These are phyloP conservation scores for Polygonum aviculare DNA, from an alignment of 148 eudicot genomes.

Conservation along the genomic window DNA sequence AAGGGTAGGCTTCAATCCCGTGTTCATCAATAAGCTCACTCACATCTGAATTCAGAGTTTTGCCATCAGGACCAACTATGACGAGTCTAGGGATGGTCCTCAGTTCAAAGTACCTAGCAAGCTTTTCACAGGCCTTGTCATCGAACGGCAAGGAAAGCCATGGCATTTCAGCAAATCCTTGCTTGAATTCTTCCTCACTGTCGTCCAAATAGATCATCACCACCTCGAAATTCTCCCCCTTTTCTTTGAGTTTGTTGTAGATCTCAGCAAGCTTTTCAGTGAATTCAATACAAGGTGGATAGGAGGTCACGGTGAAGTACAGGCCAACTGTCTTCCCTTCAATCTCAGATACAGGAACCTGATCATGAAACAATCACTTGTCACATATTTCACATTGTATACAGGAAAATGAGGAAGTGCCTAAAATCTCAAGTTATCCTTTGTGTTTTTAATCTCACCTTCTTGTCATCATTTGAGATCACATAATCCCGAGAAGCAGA, in stretches of 20 bases:
- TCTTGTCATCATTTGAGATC: constrained; percentile 25
- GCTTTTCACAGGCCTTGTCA: constrained; percentile 33
- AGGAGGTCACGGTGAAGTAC: constrained; percentile 30
- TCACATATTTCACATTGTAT: too few species aligned
- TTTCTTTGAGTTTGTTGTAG: constrained; percentile 25
- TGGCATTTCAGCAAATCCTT: constrained; percentile 18
- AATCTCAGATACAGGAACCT: constrained; percentile 28
- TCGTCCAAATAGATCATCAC: constrained; percentile 30
- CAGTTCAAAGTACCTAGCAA: constrained; percentile 34
- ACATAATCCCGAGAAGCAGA: constrained; percentile 36
- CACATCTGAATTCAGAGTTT: constrained; percentile 33
- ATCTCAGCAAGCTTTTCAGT: constrained; percentile 24
- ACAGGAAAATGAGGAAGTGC: too few species aligned
- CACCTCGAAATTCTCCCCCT: constrained; percentile 36
- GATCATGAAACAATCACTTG: background rate
- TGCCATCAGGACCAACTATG: constrained; percentile 37
- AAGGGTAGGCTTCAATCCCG: constrained; percentile 36
- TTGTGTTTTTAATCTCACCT: constrained; percentile 17
- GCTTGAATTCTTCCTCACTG: constrained; percentile 26
- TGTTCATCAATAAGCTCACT: constrained; percentile 31
- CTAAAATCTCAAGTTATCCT: too few species aligned
- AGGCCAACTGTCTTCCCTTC: constrained; percentile 42
- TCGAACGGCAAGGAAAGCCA: constrained; percentile 34
- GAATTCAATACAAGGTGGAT: constrained; percentile 27
- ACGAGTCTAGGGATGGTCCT: constrained; percentile 24